These are phyloP conservation scores for Moesziomyces parantarcticus DNA, from an alignment of 1,284 basidiomycete genomes.

Conservation along the genomic window DNA sequence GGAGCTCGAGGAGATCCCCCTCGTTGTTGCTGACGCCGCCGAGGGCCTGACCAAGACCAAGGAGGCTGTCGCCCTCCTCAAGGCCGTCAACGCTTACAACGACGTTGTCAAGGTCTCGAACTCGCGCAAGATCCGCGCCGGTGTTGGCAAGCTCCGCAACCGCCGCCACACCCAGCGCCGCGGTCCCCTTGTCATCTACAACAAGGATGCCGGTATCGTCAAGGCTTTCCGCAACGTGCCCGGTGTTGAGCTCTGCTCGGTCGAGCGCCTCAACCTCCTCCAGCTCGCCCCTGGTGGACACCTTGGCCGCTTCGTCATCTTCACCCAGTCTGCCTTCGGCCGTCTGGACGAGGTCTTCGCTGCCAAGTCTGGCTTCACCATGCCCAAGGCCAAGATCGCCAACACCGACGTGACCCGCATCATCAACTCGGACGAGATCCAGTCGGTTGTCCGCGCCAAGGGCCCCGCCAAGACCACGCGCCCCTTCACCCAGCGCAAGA, in stretches of 20 bases:
- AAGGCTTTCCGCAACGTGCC: conserved; percentile 99
- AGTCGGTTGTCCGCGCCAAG: conserved; percentile 87
- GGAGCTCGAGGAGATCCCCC: conserved; percentile 94
- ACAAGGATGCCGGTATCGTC: conserved; percentile 96
- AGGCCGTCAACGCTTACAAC: conserved; percentile 81
- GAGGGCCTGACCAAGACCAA: conserved; percentile 97
- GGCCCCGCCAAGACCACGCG: conserved; percentile 84
- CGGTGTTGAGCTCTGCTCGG: conserved; percentile 96
- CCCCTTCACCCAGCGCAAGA: conserved; percentile 99
- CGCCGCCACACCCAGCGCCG: conserved; percentile 96
- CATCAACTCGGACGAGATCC: conserved; percentile 79
- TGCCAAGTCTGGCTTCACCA: conserved; percentile 82
- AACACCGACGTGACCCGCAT: conserved; percentile 97
- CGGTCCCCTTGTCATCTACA: conserved; percentile 97
- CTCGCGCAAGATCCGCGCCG: conserved; percentile 95
- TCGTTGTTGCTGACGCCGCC: conserved; percentile 82
- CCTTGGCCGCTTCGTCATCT: conserved; percentile 98
- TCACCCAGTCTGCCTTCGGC: conserved; percentile 94
- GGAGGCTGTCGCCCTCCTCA: conserved; percentile 94
- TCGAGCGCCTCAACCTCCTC: conserved; percentile 93
- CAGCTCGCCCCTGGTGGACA: conserved; percentile 99
- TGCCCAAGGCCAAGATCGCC: conserved; percentile 82
- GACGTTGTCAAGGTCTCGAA: conserved; percentile 98
- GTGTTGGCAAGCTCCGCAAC: conserved; percentile 97
- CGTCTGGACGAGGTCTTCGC: conserved; percentile 90